Conservation (phyloP, 23 red algal genomes). For the Gracilaria caudata region DNA sequence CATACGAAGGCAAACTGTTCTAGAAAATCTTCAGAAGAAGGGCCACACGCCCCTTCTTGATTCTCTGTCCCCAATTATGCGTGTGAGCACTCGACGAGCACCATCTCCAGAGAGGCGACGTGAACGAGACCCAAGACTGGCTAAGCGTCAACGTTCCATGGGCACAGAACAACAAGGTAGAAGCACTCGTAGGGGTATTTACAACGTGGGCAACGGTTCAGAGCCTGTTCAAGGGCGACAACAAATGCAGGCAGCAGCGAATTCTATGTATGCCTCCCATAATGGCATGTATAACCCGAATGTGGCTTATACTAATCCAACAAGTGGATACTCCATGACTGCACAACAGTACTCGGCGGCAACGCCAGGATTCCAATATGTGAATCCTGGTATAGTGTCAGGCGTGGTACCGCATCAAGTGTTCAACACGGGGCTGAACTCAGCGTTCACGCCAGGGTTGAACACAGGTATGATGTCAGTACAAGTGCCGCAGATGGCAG, state of each 20-base stretch:
- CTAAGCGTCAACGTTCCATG: constrained; percentile 37
- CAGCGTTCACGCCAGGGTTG: neutral
- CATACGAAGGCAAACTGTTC: constrained; percentile 32
- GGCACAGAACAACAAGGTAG: constrained; percentile 10
- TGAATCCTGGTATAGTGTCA: constrained; percentile 16
- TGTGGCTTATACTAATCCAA: constrained; percentile 1
- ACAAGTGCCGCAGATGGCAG: neutral
- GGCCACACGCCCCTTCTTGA: constrained; percentile 31
- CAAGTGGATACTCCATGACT: neutral
- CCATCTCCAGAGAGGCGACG: constrained; percentile 24
- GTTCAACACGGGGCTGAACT: constrained; percentile 4
- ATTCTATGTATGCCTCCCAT: neutral
- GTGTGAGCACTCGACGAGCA: neutral
- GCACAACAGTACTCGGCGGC: constrained; percentile 22
- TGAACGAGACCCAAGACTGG: constrained; percentile 41
- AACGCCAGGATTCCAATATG: constrained; percentile 53
- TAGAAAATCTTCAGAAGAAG: constrained; percentile 56
- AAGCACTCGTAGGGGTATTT: constrained; percentile 5
- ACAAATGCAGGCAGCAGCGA: neutral
- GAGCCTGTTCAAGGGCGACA: constrained; percentile 19
- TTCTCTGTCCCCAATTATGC: constrained; percentile 14
- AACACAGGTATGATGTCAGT: constrained; percentile 13
- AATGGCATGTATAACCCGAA: neutral
- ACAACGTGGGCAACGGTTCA: constrained; percentile 4
- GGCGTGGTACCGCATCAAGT: neutral